Percentiles rank a stretch among this genome's conserved stretches.
Conservation (phyloP, 2,329 filamentous ascomycete genomes). For the Cryphonectria carpinicola region DNA sequence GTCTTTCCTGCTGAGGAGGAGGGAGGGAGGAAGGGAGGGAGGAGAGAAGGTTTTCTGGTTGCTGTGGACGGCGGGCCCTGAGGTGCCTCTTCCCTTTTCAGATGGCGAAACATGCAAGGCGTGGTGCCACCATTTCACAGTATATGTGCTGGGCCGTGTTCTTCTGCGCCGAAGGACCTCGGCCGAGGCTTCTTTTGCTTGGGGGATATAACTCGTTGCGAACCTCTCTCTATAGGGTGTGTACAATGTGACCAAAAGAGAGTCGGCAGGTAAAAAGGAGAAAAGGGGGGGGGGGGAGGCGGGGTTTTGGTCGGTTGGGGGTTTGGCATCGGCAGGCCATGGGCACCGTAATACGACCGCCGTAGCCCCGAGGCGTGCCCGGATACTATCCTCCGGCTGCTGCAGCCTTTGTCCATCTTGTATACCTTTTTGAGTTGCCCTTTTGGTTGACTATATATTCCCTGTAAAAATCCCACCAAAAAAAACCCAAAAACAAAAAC, state of each 20-base stretch:
- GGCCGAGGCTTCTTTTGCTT: not conserved
- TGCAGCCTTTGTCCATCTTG: not conserved
- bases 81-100: not conserved
- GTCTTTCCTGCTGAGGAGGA: not conserved
- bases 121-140: not conserved
- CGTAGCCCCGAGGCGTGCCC: not conserved
- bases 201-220: not conserved
- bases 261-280: too few relatives aligned
- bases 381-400: not conserved
- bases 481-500: too few relatives aligned
- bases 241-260: not conserved
- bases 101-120: not conserved
- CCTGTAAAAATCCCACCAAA: too few relatives aligned
- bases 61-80: not conserved
- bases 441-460: not conserved
- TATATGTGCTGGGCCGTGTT: not conserved
- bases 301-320: too few relatives aligned
- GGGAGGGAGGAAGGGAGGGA: not conserved
- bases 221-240: not conserved
- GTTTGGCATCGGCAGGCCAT: not conserved
- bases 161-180: not conserved
- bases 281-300: too few relatives aligned
- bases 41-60: not conserved
- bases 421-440: not conserved
- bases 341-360: not conserved